Evolutionary conservation across 768 basidiomycete species (phyloP).

Genomic region (Tylopilus cervinicoccineus): DNA sequence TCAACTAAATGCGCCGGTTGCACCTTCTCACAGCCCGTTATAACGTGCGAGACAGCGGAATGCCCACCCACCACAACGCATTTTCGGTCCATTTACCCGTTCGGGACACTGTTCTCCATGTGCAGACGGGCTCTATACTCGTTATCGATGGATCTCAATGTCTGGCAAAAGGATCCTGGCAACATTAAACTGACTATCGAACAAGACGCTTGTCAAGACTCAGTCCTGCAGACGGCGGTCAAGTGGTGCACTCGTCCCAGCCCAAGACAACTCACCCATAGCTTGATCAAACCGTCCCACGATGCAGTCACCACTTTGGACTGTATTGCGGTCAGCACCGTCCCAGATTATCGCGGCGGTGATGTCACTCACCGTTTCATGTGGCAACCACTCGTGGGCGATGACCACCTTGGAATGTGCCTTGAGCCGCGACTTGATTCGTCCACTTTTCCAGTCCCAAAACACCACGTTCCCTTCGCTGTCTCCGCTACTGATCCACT

Average conservation of each 20-base stretch:
- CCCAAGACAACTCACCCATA: constrained; percentile 70
- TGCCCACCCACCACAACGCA: not conserved
- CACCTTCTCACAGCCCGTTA: constrained; percentile 9
- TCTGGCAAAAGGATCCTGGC: not conserved
- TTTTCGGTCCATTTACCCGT: not conserved
- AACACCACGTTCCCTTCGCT: constrained; percentile 93
- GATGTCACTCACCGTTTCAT: constrained; percentile 76
- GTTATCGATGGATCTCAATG: constrained; percentile 1
- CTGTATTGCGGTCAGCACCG: constrained; percentile 39
- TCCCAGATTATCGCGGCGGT: not conserved
- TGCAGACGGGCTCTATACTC: not conserved
- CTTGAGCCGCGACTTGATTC: constrained; percentile 85
- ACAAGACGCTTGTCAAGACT: constrained; percentile 9
- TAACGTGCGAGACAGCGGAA: not conserved
- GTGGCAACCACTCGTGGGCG: constrained; percentile 95
- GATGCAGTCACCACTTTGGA: constrained; percentile 96
- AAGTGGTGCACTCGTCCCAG: not conserved
- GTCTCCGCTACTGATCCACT: constrained; percentile 97
- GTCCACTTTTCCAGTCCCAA: constrained; percentile 99
- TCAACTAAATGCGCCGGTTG: not conserved
- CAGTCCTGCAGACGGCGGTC: constrained; percentile 27
- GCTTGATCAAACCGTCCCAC: constrained; percentile 97
- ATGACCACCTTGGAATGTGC: constrained; percentile 97
- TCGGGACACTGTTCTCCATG: not conserved
- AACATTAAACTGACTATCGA: constrained; percentile 5